Evolutionary conservation across 2,329 filamentous ascomycete genomes (phyloP), one percentile per base, ranked within the genome.

Genomic region (Aspergillaceae sp.): DNA sequence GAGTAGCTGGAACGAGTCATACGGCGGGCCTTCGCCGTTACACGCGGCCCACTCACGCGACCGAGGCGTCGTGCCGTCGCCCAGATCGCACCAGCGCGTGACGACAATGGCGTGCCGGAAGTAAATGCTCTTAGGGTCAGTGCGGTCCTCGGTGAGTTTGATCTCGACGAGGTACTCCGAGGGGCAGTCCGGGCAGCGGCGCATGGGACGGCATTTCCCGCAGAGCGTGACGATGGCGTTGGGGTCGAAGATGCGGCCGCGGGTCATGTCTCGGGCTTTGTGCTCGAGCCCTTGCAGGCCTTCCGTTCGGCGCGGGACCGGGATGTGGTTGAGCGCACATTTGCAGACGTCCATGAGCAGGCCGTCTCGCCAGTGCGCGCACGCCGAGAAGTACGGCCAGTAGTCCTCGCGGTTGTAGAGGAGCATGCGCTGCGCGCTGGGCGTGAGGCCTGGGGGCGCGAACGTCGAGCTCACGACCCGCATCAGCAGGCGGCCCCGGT

Each of bases 101-200:
- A 82, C 74, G 4, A 79, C 71, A 45, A 83, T 72, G 1, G 76
- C 74, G 47, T 82, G 78, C 53, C 76, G 80, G 62, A 83, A 83
- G 4, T 53, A 50, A 19, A 56, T 37, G 3, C 67, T 62, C 34
- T 63, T 50, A 5, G 67, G 59, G 53, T 76, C 67, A 29, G 57
- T 60, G 41, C 65, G 71, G 50, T 82, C 78, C 59, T 83, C 79
- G 2, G 74, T 67, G 48, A 82, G 65, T 50, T 77, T 79, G 5
- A 82, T 59, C 57, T 83, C 79, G 41, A 82, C 69, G 7, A 83
- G 63, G 50, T 83, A 83, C 56, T 83, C 79, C 0, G 77, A 77
- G 1, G 79, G 78, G 58, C 79, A 83, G 44, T 78, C 73, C 0
- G 79, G 77, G 59, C 79, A 83, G 30, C 79, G 67, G 3, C 79